These are phyloP conservation scores for Pilobolus umbonatus DNA, from an alignment of 192 early-diverging fungal genomes.

Conservation along the genomic window DNA sequence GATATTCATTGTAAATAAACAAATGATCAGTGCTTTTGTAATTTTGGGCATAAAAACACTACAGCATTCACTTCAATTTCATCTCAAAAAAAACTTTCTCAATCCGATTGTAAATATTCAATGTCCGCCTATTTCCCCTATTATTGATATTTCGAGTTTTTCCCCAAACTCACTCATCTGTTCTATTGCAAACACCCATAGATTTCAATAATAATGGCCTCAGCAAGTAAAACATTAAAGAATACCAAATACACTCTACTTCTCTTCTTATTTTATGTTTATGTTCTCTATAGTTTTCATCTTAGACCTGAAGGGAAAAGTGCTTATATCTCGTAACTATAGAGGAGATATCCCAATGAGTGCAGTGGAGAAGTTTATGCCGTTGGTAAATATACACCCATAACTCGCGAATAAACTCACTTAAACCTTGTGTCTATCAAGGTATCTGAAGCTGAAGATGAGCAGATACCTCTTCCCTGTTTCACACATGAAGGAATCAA, in stretches of 20 bases:
- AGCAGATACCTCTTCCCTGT: slow-evolving; percentile 82
- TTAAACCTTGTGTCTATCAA: background rate
- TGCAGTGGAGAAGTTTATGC: slow-evolving; percentile 97
- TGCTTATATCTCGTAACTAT: slow-evolving; percentile 96
- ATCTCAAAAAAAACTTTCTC: background rate
- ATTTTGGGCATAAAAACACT: background rate
- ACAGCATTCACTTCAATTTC: background rate
- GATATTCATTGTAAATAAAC: too few relatives aligned
- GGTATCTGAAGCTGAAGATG: slow-evolving; percentile 83
- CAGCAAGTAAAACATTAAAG: slow-evolving; percentile 1
- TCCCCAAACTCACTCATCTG: too few relatives aligned
- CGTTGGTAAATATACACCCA: slow-evolving; percentile 56
- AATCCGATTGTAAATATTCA: too few relatives aligned
- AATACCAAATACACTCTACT: too few relatives aligned
- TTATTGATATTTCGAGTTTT: too few relatives aligned
- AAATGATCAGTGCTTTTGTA: background rate
- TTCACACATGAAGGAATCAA: slow-evolving; percentile 95
- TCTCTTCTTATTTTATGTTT: too few relatives aligned
- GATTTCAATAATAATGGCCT: slow-evolving; percentile 1
- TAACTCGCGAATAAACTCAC: background rate
- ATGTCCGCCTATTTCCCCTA: too few relatives aligned
- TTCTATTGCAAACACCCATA: too few relatives aligned
- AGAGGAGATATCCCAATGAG: slow-evolving; percentile 96
- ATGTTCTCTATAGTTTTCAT: slow-evolving; percentile 82
- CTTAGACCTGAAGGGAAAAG: slow-evolving; percentile 97